Evolutionary conservation across 495 filamentous ascomycete species (phyloP).

Genomic region (Penicillium arizonense): DNA sequence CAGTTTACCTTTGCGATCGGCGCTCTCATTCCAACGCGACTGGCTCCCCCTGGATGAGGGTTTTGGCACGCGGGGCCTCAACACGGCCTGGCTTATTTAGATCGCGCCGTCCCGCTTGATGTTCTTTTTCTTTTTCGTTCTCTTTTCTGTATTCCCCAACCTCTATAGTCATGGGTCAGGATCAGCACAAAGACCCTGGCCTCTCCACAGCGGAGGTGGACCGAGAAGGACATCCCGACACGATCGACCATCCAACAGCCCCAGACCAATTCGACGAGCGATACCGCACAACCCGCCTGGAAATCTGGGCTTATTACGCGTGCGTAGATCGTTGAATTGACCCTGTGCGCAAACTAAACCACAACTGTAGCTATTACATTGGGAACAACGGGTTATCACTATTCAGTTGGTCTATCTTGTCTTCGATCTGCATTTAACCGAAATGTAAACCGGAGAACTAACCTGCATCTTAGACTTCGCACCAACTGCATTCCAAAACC

Average conservation of each 20-base stretch:
- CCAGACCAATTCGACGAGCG: constrained; percentile 29
- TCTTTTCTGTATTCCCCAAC: background rate
- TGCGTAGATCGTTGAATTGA: constrained; percentile 25
- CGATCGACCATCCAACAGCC: constrained; percentile 15
- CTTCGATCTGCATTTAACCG: background rate
- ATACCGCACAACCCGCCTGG: constrained; percentile 48
- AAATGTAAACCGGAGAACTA: background rate
- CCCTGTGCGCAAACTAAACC: constrained; percentile 18
- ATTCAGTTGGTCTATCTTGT: constrained; percentile 46
- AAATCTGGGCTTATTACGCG: constrained; percentile 66
- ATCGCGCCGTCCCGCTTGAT: background rate
- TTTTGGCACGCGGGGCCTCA: constrained; percentile 13
- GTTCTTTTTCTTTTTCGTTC: background rate
- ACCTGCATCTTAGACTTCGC: constrained; percentile 48
- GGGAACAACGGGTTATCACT: constrained; percentile 65
- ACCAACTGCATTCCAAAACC: constrained; percentile 64
- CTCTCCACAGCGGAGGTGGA: constrained; percentile 21
- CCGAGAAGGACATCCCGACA: constrained; percentile 3
- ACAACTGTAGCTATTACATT: constrained; percentile 54
- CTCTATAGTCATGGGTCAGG: constrained; percentile 13
- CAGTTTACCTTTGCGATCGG: constrained; percentile 20
- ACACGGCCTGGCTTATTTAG: constrained; percentile 5
- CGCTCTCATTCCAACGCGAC: constrained; percentile 14
- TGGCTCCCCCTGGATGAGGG: constrained; percentile 9
- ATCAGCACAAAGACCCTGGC: constrained; percentile 11